Evolutionary conservation across 148 eudicot genomes (phyloP).

Genomic region (Suaeda aralocaspica): DNA sequence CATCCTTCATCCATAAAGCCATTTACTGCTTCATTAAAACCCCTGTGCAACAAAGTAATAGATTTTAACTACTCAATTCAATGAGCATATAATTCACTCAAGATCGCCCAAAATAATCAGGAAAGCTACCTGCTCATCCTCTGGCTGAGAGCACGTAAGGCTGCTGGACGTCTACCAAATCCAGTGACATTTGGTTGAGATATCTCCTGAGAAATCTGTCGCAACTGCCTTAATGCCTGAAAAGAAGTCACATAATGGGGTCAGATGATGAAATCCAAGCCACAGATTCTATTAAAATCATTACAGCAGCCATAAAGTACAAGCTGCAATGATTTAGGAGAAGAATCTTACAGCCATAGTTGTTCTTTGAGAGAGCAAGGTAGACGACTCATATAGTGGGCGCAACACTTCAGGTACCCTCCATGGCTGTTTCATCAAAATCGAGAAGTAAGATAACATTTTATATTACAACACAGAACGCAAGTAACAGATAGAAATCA

Average conservation of each 20-base stretch:
- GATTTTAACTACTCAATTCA: background rate
- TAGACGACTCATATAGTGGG: conserved; percentile 85
- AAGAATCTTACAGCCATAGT: conserved; percentile 69
- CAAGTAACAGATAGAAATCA: background rate
- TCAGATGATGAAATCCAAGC: conserved; percentile 4
- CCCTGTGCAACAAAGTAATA: conserved; percentile 40
- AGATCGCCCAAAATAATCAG: background rate
- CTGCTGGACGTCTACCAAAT: conserved; percentile 88
- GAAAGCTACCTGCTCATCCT: conserved; percentile 65
- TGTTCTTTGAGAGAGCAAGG: conserved; percentile 77
- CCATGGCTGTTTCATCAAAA: conserved; percentile 59
- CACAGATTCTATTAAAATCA: background rate
- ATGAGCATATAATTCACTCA: background rate
- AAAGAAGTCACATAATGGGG: background rate
- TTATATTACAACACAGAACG: background rate
- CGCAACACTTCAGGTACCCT: conserved; percentile 94
- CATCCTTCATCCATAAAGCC: conserved; percentile 91
- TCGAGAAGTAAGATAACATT: background rate
- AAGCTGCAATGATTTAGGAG: background rate
- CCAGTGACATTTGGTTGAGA: conserved; percentile 72
- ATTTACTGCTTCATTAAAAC: conserved; percentile 89
- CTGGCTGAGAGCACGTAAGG: conserved; percentile 83
- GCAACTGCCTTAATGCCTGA: conserved; percentile 83
- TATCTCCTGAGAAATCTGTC: conserved; percentile 88
- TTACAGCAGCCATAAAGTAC: background rate